phyloP scores from a whole-genome alignment of 257 asterid species.

The Paraleonurus japonicus region DNA sequence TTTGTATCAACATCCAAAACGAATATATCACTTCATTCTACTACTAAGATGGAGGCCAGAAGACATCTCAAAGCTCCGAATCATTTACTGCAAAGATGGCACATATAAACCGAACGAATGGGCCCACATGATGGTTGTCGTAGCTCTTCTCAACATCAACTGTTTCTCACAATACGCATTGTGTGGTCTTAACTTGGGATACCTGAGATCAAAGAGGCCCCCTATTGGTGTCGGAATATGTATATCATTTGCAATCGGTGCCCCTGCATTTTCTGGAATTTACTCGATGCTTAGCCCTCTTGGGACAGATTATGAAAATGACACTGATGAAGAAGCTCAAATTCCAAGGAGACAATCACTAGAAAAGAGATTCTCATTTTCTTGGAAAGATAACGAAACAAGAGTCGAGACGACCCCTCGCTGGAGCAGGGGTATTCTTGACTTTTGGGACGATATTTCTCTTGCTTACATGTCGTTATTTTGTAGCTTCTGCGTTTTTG shows the following conservation, averaged over 20 bases:
- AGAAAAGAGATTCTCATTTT: constrained; percentile 64
- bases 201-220: constrained; percentile 57
- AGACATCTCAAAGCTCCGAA: constrained; percentile 57
- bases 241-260: constrained; percentile 62
- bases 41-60: constrained; percentile 59
- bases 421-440: constrained; percentile 86
- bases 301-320: constrained; percentile 64
- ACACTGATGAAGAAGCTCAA: constrained; percentile 62
- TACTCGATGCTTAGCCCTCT: constrained; percentile 73
- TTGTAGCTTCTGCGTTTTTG: constrained; percentile 80
- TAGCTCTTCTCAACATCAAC: constrained; percentile 53
- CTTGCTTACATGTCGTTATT: constrained; percentile 71
- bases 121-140: constrained; percentile 82
- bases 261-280: constrained; percentile 71
- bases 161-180: constrained; percentile 72
- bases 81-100: constrained; percentile 61
- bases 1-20: constrained; percentile 68
- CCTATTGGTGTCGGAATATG: constrained; percentile 69
- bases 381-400: constrained; percentile 36
- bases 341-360: constrained; percentile 45
- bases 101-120: constrained; percentile 75
- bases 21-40: constrained; percentile 60
- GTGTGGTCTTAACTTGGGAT: constrained; percentile 75
- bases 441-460: constrained; percentile 80
- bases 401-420: constrained; percentile 46